Evolutionary conservation across 177 flowering plant genomes (phyloP), one percentile per base, ranked within the genome.

Genomic region (Vitis hybrid): DNA sequence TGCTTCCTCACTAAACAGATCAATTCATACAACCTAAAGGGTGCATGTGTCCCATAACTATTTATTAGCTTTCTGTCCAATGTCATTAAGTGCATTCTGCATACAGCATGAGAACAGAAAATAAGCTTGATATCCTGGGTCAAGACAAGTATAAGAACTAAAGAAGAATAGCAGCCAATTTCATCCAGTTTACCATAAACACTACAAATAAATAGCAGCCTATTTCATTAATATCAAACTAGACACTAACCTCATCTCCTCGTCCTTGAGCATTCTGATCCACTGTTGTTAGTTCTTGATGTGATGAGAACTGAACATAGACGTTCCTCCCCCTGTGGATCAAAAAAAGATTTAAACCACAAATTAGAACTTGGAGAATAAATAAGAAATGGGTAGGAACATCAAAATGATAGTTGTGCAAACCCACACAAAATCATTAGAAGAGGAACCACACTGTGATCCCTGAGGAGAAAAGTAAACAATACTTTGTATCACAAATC

Each of bases 231-330:
- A 18, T 70, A 7, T 63, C 32, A 66, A 64, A 62, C 41, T 13
- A 41, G 7, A 27, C 46, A 79, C 84, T 52, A 82, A 92, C 98
- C 97, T 94, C 94, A 71, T 94, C 98, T 41, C 83, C 94, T 76
- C 93, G 85, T 56, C 86, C 86, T 80, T 91, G 97, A 78, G 87
- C 7, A 80, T 80, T 93, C 72, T 91, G 98, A 50, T 96, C 98
- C 87, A 88, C 76, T 52, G 94, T 93, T 0, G 97, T 96, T 49
- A 96, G 78, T 70, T 96, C 99, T 76, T 94, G 99, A 82, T 96
- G 99, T 10, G 99, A 96, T 57, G 99, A 96, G 76, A 93, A 96
- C 69, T 96, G 99, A 72, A 93, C 80, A 80, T 96, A 96, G 11
- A 96, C 97, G 83, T 93, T 96, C 80, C 99, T 88, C 61, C 99